Conservation (phyloP, 495 filamentous ascomycete genomes). For the Aspergillus sclerotioniger region DNA sequence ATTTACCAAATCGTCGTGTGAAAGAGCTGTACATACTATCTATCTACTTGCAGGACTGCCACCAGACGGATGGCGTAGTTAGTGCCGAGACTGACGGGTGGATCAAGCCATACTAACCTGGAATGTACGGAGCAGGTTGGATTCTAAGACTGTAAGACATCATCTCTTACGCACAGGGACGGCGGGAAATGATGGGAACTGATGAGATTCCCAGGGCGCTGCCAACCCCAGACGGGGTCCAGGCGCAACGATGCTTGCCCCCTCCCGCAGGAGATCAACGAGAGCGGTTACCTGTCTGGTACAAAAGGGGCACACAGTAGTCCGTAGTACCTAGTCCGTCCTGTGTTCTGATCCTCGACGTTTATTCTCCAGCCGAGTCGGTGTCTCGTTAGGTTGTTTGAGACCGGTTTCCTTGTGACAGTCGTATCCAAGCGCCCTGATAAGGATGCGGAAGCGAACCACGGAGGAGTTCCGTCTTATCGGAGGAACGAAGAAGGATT, state of each 20-base stretch:
- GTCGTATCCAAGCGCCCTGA: constrained; percentile 2
- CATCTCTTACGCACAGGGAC: too few species aligned
- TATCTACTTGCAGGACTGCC: not conserved
- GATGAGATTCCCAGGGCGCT: constrained; percentile 8
- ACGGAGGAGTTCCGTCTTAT: not conserved
- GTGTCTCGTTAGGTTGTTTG: not conserved
- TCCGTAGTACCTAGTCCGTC: not conserved
- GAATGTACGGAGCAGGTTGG: not conserved
- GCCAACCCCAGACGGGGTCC: constrained; percentile 12
- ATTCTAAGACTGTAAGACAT: not conserved
- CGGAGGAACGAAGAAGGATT: not conserved
- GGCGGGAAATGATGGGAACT: constrained; percentile 8
- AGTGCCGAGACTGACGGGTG: constrained; percentile 10
- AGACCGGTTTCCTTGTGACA: not conserved
- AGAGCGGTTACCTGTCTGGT: not conserved
- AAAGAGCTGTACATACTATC: too few species aligned
- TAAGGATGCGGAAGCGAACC: not conserved
- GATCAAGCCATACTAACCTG: not conserved
- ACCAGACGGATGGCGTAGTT: constrained; percentile 8
- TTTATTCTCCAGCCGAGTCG: not conserved
- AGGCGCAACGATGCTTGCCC: constrained; percentile 11
- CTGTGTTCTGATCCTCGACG: not conserved
- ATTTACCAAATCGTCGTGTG: not conserved
- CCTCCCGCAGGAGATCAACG: constrained; percentile 9
- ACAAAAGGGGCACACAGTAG: not conserved